Conservation (phyloP, 495 filamentous ascomycete genomes). For the Trichoderma reesei region DNA sequence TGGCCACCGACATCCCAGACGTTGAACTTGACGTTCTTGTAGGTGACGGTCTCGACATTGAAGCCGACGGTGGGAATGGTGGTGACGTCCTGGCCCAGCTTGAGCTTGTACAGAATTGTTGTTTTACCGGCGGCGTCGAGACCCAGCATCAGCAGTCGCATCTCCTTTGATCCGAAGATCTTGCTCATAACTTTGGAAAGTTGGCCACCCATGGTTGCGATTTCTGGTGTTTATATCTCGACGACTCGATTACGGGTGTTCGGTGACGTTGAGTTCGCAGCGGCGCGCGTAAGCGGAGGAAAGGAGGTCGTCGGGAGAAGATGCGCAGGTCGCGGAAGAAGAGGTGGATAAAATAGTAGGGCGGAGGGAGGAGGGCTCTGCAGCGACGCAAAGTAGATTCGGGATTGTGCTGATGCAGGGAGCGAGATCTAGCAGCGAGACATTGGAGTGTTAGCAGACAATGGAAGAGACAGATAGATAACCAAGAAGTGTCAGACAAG, state of each 20-base stretch:
- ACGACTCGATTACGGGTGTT: neutral
- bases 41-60: constrained; percentile 98
- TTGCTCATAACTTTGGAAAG: constrained; percentile 89
- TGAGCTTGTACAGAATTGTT: constrained; percentile 99
- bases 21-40: constrained; percentile 99
- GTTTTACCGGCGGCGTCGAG: constrained; percentile 98
- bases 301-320: neutral
- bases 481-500: neutral
- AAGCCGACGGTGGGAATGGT: constrained; percentile 99
- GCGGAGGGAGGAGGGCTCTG: constrained; percentile 5
- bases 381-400: neutral
- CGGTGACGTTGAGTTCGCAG: constrained; percentile 11
- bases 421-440: neutral
- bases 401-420: neutral
- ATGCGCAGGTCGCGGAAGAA: neutral
- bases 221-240: neutral
- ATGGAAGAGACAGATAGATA: neutral
- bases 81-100: constrained; percentile 94
- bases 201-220: constrained; percentile 58
- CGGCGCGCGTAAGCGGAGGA: constrained; percentile 1
- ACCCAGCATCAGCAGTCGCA: constrained; percentile 95
- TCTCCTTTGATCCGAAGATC: constrained; percentile 98
- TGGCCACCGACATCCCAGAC: constrained; percentile 99
- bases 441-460: neutral
- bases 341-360: neutral